A percentile compares a stretch with the other conserved stretches of the same genome.
Conservation (phyloP, 768 basidiomycete genomes). For the Boletellus ananiceps region DNA sequence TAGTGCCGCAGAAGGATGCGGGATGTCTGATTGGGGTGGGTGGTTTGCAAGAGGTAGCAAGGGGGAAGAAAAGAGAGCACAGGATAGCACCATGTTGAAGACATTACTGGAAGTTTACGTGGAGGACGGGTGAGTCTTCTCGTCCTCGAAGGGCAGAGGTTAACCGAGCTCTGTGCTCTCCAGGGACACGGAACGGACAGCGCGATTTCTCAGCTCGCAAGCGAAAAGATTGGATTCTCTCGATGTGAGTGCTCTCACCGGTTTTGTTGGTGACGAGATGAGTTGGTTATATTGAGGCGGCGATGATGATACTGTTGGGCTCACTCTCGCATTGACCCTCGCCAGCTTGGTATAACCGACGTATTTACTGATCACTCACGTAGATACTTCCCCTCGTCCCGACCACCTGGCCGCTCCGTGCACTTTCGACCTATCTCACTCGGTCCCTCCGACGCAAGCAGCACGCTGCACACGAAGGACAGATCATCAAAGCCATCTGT, state of each 20-base stretch:
- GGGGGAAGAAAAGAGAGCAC: constrained; percentile 38
- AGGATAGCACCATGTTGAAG: constrained; percentile 54
- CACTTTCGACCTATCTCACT: constrained; percentile 71
- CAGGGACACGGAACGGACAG: constrained; percentile 57
- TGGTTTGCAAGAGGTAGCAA: constrained; percentile 46
- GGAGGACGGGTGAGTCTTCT: constrained; percentile 59
- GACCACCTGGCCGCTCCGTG: constrained; percentile 66
- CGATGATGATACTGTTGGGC: neutral
- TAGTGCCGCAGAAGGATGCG: constrained; percentile 52
- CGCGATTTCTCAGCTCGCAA: constrained; percentile 73
- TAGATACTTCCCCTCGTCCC: constrained; percentile 69
- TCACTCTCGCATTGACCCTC: neutral
- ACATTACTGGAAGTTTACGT: constrained; percentile 80
- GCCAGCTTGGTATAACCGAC: neutral
- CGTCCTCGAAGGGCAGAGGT: neutral
- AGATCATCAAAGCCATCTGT: constrained; percentile 74
- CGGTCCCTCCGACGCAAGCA: constrained; percentile 74
- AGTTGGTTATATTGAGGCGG: neutral
- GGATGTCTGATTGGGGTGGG: constrained; percentile 36
- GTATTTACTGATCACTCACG: neutral
- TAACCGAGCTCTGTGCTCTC: neutral
- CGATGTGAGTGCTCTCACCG: constrained; percentile 50
- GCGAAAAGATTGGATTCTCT: constrained; percentile 70
- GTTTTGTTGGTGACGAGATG: neutral
- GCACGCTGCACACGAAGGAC: constrained; percentile 64